Conservation (phyloP, 2,329 filamentous ascomycete genomes). For the Dothistroma septosporum region DNA sequence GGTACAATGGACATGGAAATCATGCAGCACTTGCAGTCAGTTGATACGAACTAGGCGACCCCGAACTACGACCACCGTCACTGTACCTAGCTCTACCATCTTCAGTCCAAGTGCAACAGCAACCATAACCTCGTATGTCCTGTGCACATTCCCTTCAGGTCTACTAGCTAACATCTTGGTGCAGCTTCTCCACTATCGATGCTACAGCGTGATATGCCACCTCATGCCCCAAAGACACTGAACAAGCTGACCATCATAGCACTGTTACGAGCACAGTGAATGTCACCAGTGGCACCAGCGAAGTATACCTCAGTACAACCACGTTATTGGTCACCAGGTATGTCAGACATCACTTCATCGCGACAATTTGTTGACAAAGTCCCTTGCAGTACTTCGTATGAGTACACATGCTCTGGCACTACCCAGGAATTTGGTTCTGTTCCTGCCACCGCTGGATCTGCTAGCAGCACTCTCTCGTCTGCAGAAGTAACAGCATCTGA, state of each 20-base stretch:
- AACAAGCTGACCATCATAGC: background rate
- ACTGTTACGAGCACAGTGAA: background rate
- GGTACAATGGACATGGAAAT: background rate
- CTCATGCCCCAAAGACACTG: background rate
- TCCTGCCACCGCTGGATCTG: background rate
- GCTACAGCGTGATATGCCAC: constrained; percentile 8
- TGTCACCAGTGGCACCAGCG: background rate
- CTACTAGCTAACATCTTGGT: background rate
- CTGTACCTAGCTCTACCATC: background rate
- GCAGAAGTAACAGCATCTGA: background rate
- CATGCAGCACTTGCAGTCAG: background rate
- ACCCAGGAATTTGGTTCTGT: background rate
- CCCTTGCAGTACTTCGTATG: background rate
- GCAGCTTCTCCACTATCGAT: background rate
- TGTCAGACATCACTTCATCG: background rate
- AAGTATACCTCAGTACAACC: background rate
- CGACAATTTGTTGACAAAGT: background rate
- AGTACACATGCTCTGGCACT: background rate
- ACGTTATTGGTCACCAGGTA: constrained; percentile 6
- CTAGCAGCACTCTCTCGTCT: background rate
- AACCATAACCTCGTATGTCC: background rate
- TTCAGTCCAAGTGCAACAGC: background rate
- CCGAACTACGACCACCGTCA: background rate
- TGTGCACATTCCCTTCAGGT: background rate
- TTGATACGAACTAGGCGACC: background rate